These are phyloP conservation scores for Fragosphaeria purpurea DNA, from an alignment of 2,329 filamentous ascomycete genomes.

Conservation along the genomic window DNA sequence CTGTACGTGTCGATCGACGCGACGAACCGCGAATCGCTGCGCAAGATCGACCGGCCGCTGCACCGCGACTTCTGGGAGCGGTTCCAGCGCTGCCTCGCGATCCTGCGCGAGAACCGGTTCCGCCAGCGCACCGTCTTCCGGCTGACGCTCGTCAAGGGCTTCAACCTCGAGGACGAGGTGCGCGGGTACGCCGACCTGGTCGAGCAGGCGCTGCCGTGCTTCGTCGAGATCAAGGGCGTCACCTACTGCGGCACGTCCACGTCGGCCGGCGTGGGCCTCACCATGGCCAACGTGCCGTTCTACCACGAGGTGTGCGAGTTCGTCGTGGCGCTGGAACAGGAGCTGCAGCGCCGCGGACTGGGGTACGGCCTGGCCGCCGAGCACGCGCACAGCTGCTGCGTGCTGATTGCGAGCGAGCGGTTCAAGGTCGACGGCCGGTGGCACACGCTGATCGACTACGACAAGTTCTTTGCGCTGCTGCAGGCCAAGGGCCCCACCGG, in stretches of 20 bases:
- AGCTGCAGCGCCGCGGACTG: slow-evolving; percentile 60
- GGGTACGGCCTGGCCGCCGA: slow-evolving; percentile 88
- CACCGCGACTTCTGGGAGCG: slow-evolving; percentile 97
- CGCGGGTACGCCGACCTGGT: slow-evolving; percentile 85
- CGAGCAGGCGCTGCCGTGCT: slow-evolving; percentile 75
- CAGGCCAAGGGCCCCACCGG: slow-evolving; percentile 56
- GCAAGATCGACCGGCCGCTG: slow-evolving; percentile 81
- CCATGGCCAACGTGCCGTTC: slow-evolving; percentile 96
- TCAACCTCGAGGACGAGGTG: slow-evolving; percentile 92
- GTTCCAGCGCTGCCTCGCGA: slow-evolving; percentile 83
- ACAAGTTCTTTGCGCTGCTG: slow-evolving; percentile 74
- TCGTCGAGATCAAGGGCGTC: slow-evolving; percentile 92
- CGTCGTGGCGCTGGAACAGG: slow-evolving; percentile 61
- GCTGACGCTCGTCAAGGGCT: slow-evolving; percentile 90
- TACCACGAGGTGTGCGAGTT: slow-evolving; percentile 85
- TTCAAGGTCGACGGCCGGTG: slow-evolving; percentile 71
- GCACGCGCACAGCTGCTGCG: slow-evolving; percentile 90
- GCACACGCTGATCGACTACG: slow-evolving; percentile 88
- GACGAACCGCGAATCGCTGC: slow-evolving; percentile 75
- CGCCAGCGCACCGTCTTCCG: slow-evolving; percentile 89
- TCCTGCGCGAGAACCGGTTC: slow-evolving; percentile 72
- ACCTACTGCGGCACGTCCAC: slow-evolving; percentile 92
- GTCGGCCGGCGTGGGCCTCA: slow-evolving; percentile 72
- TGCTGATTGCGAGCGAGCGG: slow-evolving; percentile 71
- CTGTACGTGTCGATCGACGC: slow-evolving; percentile 96